Conservation (phyloP, 2,329 filamentous ascomycete species). For the Hyphodiscus sp. region DNA sequence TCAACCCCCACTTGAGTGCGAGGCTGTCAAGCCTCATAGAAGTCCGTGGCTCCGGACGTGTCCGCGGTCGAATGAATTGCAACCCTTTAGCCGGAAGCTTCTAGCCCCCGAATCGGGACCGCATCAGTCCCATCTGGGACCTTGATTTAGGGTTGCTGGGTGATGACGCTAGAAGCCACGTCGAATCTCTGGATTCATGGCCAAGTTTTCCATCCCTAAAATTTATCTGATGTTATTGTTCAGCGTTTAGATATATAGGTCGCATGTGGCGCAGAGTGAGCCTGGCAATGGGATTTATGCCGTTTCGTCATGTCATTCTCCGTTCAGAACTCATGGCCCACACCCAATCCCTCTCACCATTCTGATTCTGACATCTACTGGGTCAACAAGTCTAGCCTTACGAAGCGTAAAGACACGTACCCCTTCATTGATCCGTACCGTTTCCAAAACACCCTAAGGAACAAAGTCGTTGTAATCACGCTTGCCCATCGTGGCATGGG, state of each 20-base stretch:
- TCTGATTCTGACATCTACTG: neutral
- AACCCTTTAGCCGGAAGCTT: neutral
- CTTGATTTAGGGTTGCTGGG: neutral
- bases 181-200: neutral
- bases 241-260: neutral
- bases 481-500: slow-evolving; percentile 33
- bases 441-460: slow-evolving; percentile 15
- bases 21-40: neutral
- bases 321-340: neutral
- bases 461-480: slow-evolving; percentile 32
- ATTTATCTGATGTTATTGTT: neutral
- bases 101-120: neutral
- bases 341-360: neutral
- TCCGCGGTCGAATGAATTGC: neutral
- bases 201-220: neutral
- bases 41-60: neutral
- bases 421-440: slow-evolving; percentile 27
- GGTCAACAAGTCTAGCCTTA: slow-evolving; percentile 27
- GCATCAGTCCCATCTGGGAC: neutral
- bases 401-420: slow-evolving; percentile 43
- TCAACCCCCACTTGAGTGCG: neutral
- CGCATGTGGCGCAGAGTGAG: neutral
- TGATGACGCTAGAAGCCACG: neutral
- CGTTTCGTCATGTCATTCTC: neutral
- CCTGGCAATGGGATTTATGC: neutral